Percentiles rank a stretch among this genome's conserved stretches.
These are phyloP conservation scores for Chlamydomonas reinhardtii DNA, from an alignment of 163 green algal genomes.

Conservation along the genomic window DNA sequence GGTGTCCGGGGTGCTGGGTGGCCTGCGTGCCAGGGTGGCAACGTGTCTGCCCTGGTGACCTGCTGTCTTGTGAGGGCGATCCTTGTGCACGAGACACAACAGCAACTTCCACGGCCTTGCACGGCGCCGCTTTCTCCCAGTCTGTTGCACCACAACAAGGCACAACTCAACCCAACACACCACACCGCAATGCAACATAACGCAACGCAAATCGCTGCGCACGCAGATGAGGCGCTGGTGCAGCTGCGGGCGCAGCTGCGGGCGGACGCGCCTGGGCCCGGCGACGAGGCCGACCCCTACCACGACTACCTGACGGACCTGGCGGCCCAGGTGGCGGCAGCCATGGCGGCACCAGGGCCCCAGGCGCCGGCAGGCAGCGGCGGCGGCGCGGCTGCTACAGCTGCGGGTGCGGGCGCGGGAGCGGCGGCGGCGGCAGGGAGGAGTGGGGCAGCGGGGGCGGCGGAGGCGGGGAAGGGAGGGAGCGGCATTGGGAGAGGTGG, in stretches of 20 bases:
- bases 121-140: too few relatives aligned
- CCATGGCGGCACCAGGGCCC: not conserved
- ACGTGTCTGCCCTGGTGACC: too few relatives aligned
- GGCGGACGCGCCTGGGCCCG: constrained; percentile 15
- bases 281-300: constrained; percentile 42
- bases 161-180: too few relatives aligned
- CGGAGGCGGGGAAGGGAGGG: not conserved
- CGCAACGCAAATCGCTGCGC: not conserved
- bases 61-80: too few relatives aligned
- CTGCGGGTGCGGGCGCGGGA: not conserved
- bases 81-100: too few relatives aligned
- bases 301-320: constrained; percentile 30
- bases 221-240: not conserved
- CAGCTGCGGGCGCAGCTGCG: not conserved
- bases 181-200: too few relatives aligned
- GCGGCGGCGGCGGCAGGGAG: not conserved
- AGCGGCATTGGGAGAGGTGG: not conserved
- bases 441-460: not conserved
- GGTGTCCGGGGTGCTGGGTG: too few relatives aligned
- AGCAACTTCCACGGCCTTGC: too few relatives aligned
- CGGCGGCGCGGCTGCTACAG: not conserved
- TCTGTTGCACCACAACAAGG: too few relatives aligned
- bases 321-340: not conserved
- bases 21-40: not conserved
- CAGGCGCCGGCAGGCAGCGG: not conserved